These are phyloP conservation scores for Boletus semigastroideus DNA, from an alignment of 1,284 basidiomycete genomes.

Conservation along the genomic window DNA sequence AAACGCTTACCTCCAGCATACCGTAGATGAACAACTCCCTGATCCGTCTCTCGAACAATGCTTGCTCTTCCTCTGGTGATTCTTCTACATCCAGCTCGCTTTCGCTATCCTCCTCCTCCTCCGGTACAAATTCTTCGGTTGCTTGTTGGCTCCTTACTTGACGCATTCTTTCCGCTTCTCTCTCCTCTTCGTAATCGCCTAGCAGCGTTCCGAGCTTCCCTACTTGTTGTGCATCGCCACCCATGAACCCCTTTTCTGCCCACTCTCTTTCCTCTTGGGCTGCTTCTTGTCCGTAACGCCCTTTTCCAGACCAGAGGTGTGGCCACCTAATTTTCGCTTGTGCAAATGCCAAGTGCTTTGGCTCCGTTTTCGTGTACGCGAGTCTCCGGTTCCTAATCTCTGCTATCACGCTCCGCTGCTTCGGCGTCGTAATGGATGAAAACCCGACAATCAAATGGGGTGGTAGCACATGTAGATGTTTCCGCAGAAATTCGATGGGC, in stretches of 20 bases:
- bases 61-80: conserved; percentile 43
- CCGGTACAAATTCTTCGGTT: conserved; percentile 54
- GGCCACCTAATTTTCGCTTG: conserved; percentile 61
- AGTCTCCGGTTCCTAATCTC: conserved; percentile 69
- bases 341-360: conserved; percentile 52
- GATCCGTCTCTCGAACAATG: conserved; percentile 56
- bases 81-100: conserved; percentile 48
- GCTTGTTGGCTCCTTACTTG: conserved; percentile 41
- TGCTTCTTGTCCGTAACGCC: conserved; percentile 48
- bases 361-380: conserved; percentile 53
- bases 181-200: conserved; percentile 71
- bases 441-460: conserved; percentile 60
- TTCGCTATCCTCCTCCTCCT: conserved; percentile 65
- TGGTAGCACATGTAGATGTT: conserved; percentile 63
- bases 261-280: conserved; percentile 66
- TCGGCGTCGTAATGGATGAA: conserved; percentile 63
- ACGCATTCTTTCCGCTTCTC: conserved; percentile 62
- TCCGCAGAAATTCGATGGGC: conserved; percentile 61
- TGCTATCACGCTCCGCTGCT: conserved; percentile 59
- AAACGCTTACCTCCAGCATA: conserved; percentile 57
- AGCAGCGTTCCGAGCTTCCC: conserved; percentile 68
- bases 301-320: conserved; percentile 58
- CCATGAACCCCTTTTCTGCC: conserved; percentile 62
- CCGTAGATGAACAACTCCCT: conserved; percentile 76
- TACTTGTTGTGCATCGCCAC: conserved; percentile 56